Base-by-base conservation (phyloP, 805 yeast genomes). In the Wickerhamomyces alni region DNA sequence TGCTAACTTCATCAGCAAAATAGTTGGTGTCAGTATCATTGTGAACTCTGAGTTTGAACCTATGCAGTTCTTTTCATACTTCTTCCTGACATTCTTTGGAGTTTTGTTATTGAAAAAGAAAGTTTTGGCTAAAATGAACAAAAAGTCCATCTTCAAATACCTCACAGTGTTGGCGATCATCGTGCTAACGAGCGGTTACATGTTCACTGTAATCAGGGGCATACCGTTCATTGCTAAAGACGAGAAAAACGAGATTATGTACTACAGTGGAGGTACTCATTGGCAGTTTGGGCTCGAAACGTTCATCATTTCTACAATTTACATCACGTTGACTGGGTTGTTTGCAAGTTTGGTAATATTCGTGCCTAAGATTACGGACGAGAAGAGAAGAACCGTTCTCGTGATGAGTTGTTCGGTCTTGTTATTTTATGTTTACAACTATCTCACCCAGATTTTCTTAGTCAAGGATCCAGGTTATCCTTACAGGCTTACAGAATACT, bases 201-300 rank as follows among this genome's bases (percentile, higher is more conserved):
- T 75, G 61, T 85, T 78, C 54, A 72, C 83, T 1, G 59, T 71
- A 19, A 78, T 80, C 38, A 67, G 80, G 47, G 68, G 69, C 1
- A 75, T 79, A 1, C 87, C 91, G 3, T 75, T 85, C 36, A 46
- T 84, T 16, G 78, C 81, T 1, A 66, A 63, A 39, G 64, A 72
- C 50, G 75, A 69, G 2, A 52, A 74, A 3, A 75, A 74, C 11
- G 61, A 64, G n/a, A 55, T 80, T 3, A 72, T 78, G 59, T 70
- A 65, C 48, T 70, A 81, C 40, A 72, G 83, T 42, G 87, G 87
- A 12, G 87, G 86, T 4, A 58, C 62, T 4, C 74, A 71, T 40
- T 78, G 77, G 66, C 91, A 83, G 59, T 77, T 82, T 58, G 91
- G 93, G 1, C 60, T 74, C 4, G 94, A 85, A 54, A 69, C 79